Evolutionary conservation across 345 rosid genomes (phyloP).

Genomic region (Rubroshorea leprosula): DNA sequence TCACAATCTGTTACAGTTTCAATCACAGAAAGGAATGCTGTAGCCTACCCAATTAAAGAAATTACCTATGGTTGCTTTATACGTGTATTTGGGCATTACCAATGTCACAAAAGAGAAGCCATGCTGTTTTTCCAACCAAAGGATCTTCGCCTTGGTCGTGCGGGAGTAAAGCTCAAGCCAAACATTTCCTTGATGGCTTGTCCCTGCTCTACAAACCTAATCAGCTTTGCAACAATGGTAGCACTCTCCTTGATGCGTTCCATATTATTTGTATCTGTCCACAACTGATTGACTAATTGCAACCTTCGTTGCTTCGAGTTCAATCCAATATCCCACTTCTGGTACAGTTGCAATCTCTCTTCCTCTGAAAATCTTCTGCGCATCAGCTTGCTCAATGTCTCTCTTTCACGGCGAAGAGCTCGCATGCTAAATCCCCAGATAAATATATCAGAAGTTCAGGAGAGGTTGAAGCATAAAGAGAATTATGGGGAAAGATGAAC

Average conservation of each 20-base stretch:
- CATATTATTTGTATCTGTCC: constrained; percentile 62
- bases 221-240: constrained; percentile 68
- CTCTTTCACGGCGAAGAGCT: constrained; percentile 67
- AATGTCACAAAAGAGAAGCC: constrained; percentile 42
- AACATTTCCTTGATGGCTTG: constrained; percentile 77
- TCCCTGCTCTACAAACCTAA: constrained; percentile 75
- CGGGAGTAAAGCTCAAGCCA: constrained; percentile 80
- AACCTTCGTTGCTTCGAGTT: constrained; percentile 70
- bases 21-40: constrained; percentile 21
- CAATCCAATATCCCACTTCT: constrained; percentile 67
- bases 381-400: constrained; percentile 80
- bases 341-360: constrained; percentile 60
- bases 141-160: constrained; percentile 44
- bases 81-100: neutral
- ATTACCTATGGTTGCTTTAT: too few species aligned
- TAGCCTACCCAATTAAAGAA: constrained; percentile 15
- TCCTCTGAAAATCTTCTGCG: constrained; percentile 57
- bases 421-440: constrained; percentile 40
- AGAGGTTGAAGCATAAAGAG: too few species aligned
- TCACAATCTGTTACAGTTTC: constrained; percentile 12
- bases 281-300: constrained; percentile 62
- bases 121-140: constrained; percentile 70
- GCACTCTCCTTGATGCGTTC: constrained; percentile 65
- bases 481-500: too few species aligned
- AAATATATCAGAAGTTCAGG: too few species aligned